These are phyloP conservation scores for Sarocladiaceae sp. DNA, from an alignment of 2,329 filamentous ascomycete species.

Conservation along the genomic window DNA sequence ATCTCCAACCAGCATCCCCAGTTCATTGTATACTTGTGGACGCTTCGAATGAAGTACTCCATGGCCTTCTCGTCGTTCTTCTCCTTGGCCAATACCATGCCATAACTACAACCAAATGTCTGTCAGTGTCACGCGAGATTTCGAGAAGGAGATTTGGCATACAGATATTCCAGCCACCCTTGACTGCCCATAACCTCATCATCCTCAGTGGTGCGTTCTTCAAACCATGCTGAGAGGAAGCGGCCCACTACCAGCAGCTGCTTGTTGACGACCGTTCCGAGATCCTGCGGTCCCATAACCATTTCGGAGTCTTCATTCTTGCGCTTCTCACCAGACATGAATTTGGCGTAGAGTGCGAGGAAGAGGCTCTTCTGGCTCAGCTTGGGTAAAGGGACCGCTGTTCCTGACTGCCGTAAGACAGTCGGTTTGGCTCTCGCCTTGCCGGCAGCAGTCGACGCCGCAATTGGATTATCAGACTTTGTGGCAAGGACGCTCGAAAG, in stretches of 20 bases:
- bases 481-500: conserved; percentile 61
- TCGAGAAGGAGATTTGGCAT: too few species aligned
- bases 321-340: conserved; percentile 89
- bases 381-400: conserved; percentile 35
- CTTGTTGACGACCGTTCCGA: conserved; percentile 79
- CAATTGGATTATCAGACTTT: conserved; percentile 29
- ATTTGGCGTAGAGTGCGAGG: conserved; percentile 86
- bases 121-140: conserved; percentile 5
- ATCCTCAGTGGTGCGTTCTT: conserved; percentile 55
- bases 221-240: conserved; percentile 78
- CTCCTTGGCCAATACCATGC: conserved; percentile 82
- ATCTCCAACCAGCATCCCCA: conserved; percentile 98
- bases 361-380: conserved; percentile 92
- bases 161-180: conserved; percentile 90
- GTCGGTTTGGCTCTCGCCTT: conserved; percentile 1
- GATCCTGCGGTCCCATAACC: conserved; percentile 90
- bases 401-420: neutral
- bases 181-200: conserved; percentile 62
- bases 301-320: conserved; percentile 97
- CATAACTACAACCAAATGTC: conserved; percentile 56
- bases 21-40: conserved; percentile 88
- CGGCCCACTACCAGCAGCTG: conserved; percentile 73
- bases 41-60: conserved; percentile 81
- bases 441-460: conserved; percentile 23
- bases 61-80: conserved; percentile 86